Conservation (phyloP, 176 grass and related monocot species). For the Puccinellia tenuiflora region DNA sequence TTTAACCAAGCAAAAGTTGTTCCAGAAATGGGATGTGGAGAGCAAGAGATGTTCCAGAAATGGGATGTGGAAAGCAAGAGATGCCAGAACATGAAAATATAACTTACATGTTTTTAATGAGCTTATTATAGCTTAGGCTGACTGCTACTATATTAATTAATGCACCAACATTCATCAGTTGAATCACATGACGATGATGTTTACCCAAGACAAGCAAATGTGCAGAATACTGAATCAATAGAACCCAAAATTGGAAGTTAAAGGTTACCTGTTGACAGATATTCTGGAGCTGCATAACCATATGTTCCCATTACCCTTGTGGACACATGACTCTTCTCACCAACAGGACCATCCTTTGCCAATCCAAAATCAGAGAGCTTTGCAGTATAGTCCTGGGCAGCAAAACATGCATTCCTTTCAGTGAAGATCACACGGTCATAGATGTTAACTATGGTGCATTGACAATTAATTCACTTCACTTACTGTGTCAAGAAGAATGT, state of each 20-base stretch:
- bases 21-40: not conserved
- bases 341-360: conserved; percentile 85
- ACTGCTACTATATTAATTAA: not conserved
- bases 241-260: not conserved
- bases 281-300: conserved; percentile 91
- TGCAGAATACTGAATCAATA: not conserved
- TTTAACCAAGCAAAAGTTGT: too few relatives aligned
- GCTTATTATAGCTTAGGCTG: not conserved
- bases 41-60: not conserved
- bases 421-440: not conserved
- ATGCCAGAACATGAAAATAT: too few relatives aligned
- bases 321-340: conserved; percentile 86
- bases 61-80: too few relatives aligned
- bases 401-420: conserved; percentile 19
- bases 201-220: not conserved
- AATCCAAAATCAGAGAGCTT: conserved; percentile 97
- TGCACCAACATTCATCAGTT: too few relatives aligned
- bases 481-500: conserved; percentile 91
- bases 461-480: conserved; percentile 17
- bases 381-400: conserved; percentile 73
- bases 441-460: not conserved
- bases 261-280: conserved; percentile 83
- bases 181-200: too few relatives aligned
- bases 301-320: conserved; percentile 91
- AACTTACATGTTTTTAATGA: not conserved